Conservation (phyloP, 2,329 filamentous ascomycete species). For the Hypoxylon sp. region DNA sequence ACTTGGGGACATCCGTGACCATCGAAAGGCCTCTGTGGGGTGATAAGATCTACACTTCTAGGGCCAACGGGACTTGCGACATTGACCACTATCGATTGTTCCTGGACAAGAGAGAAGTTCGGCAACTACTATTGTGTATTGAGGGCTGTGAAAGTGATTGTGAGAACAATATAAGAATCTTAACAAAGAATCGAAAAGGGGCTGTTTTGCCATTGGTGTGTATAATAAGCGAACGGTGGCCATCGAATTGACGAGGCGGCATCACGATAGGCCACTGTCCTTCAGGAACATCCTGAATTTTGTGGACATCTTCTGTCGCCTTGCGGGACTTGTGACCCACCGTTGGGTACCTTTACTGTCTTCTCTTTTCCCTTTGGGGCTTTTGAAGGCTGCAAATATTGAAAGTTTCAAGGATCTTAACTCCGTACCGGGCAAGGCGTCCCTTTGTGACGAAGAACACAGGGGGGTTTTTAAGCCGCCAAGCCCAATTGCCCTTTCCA, state of each 20-base stretch:
- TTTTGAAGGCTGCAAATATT: conserved; percentile 15
- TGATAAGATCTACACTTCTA: conserved; percentile 38
- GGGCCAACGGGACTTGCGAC: conserved; percentile 30
- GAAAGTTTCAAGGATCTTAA: conserved; percentile 35
- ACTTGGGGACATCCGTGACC: conserved; percentile 32
- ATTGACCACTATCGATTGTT: conserved; percentile 25
- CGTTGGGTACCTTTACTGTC: conserved; percentile 43
- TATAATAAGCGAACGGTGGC: conserved; percentile 28
- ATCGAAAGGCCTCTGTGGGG: conserved; percentile 34
- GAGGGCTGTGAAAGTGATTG: conserved; percentile 15
- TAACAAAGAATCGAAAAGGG: conserved; percentile 23
- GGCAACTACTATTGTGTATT: conserved; percentile 16
- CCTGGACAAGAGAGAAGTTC: conserved; percentile 1
- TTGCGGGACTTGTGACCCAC: conserved; percentile 39
- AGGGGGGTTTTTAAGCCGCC: conserved; percentile 22
- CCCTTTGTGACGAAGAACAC: conserved; percentile 23
- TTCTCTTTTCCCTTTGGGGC: conserved; percentile 20
- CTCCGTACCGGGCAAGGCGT: conserved; percentile 31
- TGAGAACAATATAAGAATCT: conserved; percentile 13
- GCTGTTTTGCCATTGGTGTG: conserved; percentile 16
- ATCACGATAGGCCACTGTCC: conserved; percentile 32
- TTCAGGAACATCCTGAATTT: conserved; percentile 37
- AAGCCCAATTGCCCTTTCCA: conserved; percentile 22
- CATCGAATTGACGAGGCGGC: conserved; percentile 39
- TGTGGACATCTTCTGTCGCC: conserved; percentile 36